Percentiles rank a stretch among this genome's conserved stretches.
These are phyloP conservation scores for Tylopilus sp. DNA, from an alignment of 1,284 basidiomycete genomes.

Conservation along the genomic window DNA sequence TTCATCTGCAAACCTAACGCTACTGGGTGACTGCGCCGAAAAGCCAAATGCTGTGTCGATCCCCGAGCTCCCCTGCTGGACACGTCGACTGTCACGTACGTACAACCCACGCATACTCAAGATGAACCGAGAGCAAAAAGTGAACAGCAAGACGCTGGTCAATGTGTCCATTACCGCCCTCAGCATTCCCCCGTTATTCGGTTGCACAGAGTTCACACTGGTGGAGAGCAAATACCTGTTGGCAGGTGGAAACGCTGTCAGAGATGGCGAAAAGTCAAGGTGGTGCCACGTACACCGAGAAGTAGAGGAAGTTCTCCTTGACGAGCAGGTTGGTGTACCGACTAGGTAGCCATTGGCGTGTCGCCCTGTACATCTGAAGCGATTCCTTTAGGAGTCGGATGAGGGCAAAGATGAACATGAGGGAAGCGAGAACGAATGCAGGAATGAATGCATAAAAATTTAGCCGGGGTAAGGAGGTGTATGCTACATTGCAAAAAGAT, in stretches of 20 bases:
- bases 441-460: background rate
- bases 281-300: background rate
- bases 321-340: background rate
- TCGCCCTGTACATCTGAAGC: background rate
- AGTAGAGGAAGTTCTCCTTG: background rate
- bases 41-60: background rate
- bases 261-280: background rate
- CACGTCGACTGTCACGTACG: background rate
- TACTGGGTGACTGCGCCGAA: background rate
- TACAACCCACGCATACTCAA: background rate
- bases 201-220: background rate
- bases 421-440: background rate
- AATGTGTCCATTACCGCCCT: background rate
- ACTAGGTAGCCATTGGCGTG: background rate
- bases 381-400: background rate
- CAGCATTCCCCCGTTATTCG: background rate
- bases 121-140: constrained; percentile 1
- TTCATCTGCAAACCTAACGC: background rate
- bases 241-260: background rate
- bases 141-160: background rate
- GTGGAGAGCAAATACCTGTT: background rate
- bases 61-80: background rate
- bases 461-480: background rate
- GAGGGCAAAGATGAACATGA: background rate
- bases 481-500: background rate